Evolutionary conservation across 2,329 filamentous ascomycete species (phyloP), one percentile per base, ranked within the genome.

Genomic region (Pestalotiopsis fici): DNA sequence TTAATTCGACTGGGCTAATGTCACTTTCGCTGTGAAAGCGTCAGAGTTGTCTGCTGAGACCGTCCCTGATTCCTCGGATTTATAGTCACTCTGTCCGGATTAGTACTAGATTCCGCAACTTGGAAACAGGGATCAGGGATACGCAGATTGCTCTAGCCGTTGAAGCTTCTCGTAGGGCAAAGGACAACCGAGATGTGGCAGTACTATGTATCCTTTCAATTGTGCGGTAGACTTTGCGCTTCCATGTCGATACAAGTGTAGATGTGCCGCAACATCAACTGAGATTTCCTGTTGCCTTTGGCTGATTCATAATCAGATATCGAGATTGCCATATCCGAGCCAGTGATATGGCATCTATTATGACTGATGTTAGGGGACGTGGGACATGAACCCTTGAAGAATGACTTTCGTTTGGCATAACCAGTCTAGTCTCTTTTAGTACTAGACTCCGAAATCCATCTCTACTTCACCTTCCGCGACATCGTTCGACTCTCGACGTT

Each of bases 381-480:
- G 43, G 43, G n/a, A n/a, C 9, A n/a, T 50, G 43, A n/a, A 50
- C n/a, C 43, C 43, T n/a, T 50, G 43, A 18, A 50, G 5, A 35
- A 50, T n/a, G 43, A 50, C 18, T 50, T n/a, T 50, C 18, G 64
- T n/a, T 18, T 18, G 25, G 60, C n/a, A 28, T 64, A 47, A 59
- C 27, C 47, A 66, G 65, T 59, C 65, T 64, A 66, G 65, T 66
- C 59, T 50, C 63, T n/a, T 57, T 66, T 43, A 43, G 59, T 64
- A 47, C 60, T 63, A 63, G 60, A 47, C 60, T 63, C 60, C 60
- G 60, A 59, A 59, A 27, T 35, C 25, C 55, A 59, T 28, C 28
- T 35, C 13, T 7, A 59, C 55, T 59, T 27, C 25, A 59, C 25
- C 13, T 59, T 59, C 59, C 23, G 12, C 55, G 23, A 27, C 6